These are phyloP conservation scores for Malassezia slooffiae DNA, from an alignment of 1,284 basidiomycete genomes.

Conservation along the genomic window DNA sequence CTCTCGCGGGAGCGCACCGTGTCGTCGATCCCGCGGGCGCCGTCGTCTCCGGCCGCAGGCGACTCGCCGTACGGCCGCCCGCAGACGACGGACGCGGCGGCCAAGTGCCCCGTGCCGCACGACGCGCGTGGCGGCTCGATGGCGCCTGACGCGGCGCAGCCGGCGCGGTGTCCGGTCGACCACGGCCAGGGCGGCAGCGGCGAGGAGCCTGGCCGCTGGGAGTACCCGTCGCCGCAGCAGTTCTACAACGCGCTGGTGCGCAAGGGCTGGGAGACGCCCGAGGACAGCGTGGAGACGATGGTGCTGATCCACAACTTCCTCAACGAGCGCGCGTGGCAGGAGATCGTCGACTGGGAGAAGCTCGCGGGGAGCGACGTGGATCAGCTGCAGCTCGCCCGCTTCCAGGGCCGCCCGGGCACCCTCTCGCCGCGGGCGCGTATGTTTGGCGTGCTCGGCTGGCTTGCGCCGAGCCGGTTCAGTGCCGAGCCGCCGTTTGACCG, in stretches of 20 bases:
- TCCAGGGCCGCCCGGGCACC: constrained; percentile 82
- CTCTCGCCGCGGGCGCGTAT: constrained; percentile 68
- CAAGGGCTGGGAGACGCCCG: constrained; percentile 96
- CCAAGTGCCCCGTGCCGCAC: constrained; percentile 19
- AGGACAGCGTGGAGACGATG: constrained; percentile 92
- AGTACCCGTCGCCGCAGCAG: constrained; percentile 95
- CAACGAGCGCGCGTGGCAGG: constrained; percentile 91
- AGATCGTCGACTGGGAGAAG: constrained; percentile 86
- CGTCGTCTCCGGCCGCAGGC: constrained; percentile 33
- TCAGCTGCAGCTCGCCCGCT: constrained; percentile 60
- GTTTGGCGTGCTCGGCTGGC: constrained; percentile 69
- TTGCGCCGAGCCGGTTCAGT: constrained; percentile 80
- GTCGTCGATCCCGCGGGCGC: constrained; percentile 75
- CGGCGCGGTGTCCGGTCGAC: constrained; percentile 37
- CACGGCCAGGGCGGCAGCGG: constrained; percentile 16
- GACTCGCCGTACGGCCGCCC: constrained; percentile 35
- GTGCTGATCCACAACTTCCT: constrained; percentile 96
- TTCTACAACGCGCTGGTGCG: constrained; percentile 94
- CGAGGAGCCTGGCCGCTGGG: constrained; percentile 57
- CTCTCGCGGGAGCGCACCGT: constrained; percentile 66
- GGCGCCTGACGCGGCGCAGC: constrained; percentile 3
- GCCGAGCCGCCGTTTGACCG: constrained; percentile 87
- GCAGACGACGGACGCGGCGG: constrained; percentile 1
- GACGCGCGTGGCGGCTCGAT: no score
- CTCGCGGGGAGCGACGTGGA: constrained; percentile 26